These are phyloP conservation scores for Nicotiana rustica DNA, from an alignment of 305 asterid species.

Conservation along the genomic window DNA sequence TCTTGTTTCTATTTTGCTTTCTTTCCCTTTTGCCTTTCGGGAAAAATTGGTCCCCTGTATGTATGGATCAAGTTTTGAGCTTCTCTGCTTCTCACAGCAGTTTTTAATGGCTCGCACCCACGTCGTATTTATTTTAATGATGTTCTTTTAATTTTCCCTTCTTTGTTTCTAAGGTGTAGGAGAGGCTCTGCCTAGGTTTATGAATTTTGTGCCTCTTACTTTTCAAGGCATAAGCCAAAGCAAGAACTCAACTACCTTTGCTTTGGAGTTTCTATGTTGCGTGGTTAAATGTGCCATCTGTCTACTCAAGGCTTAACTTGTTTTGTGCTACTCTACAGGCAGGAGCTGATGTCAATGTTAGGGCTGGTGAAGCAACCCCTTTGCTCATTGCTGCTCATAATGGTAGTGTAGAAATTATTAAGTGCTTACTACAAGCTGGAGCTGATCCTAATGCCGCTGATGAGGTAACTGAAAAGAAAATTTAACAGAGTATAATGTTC, in stretches of 20 bases:
- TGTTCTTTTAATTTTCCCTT: background rate
- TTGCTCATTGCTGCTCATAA: constrained; percentile 94
- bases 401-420: constrained; percentile 74
- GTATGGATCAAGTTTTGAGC: background rate
- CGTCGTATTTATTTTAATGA: background rate
- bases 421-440: constrained; percentile 85
- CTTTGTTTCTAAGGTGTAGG: background rate
- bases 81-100: background rate
- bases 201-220: background rate
- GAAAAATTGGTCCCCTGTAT: background rate
- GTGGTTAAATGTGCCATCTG: background rate
- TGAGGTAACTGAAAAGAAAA: constrained; percentile 58
- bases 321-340: constrained; percentile 60
- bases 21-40: background rate
- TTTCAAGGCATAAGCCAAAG: background rate
- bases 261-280: constrained; percentile 26
- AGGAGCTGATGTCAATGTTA: constrained; percentile 75
- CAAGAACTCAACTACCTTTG: background rate
- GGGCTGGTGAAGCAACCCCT: constrained; percentile 93
- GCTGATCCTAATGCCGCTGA: constrained; percentile 87
- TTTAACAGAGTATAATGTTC: background rate
- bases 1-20: background rate
- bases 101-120: background rate
- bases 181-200: background rate
- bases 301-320: constrained; percentile 13